phyloP scores from a whole-genome alignment of 345 rosid species.

The Brassica incana region DNA sequence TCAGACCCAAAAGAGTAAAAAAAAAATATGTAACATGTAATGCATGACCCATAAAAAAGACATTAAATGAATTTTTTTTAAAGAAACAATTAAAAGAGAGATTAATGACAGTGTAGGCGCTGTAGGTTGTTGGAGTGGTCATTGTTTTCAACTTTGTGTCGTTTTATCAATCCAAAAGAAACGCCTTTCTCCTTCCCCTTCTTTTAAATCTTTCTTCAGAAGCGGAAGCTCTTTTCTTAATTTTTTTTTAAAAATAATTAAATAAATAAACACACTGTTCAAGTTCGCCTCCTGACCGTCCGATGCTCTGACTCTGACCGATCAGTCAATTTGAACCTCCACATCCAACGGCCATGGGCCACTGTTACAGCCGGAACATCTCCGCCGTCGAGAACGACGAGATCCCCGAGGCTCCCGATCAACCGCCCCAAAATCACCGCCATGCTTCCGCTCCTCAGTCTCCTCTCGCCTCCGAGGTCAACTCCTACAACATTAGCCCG shows the following conservation, averaged over 20 bases:
- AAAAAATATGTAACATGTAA: not conserved
- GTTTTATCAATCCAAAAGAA: constrained; percentile 13
- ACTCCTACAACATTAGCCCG: constrained; percentile 61
- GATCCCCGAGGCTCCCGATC: constrained; percentile 33
- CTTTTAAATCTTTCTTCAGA: not conserved
- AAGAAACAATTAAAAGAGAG: constrained; percentile 20
- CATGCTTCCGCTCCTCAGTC: constrained; percentile 33
- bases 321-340: constrained; percentile 18
- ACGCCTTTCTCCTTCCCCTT: constrained; percentile 4
- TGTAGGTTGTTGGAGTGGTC: constrained; percentile 14
- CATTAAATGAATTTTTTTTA: constrained; percentile 13
- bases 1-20: not conserved
- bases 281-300: constrained; percentile 33
- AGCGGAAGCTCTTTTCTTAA: not conserved
- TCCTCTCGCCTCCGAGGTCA: constrained; percentile 38
- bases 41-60: not conserved
- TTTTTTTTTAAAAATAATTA: not conserved
- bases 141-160: constrained; percentile 5
- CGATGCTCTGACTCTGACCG: constrained; percentile 41
- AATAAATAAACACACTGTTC: not conserved
- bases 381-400: constrained; percentile 45
- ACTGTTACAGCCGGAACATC: constrained; percentile 67
- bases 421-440: not conserved
- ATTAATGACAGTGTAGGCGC: constrained; percentile 15
- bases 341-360: constrained; percentile 60